Base-by-base conservation (phyloP, 2,329 filamentous ascomycete genomes). In the Aspergillus sp. region DNA sequence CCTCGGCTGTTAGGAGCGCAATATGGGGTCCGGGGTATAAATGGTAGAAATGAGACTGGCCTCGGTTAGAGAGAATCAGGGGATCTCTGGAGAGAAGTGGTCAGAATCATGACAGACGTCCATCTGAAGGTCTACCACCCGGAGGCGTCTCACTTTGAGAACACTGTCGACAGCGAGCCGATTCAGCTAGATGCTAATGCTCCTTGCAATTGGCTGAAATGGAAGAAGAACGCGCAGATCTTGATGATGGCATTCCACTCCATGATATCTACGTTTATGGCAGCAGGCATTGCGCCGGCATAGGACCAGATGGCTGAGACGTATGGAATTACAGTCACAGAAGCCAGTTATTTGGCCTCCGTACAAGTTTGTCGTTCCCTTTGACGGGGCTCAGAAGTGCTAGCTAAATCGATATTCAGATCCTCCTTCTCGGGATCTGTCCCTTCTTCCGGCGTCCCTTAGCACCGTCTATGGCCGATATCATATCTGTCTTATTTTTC, bases 361-460 rank as follows among this genome's bases (percentile, higher is more conserved):
- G 58, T 77, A 10, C 71, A 74, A 49, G 58, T 58, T 47, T 29
- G 5, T 30, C 4, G 4, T 32, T 29, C 27, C 44, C 19, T 19
- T 19, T 19, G 19, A 19, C 19, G 19, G 19, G 19, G 19, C 2
- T 19, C 19, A 19, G 19, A 2, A 19, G 19, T 19, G 19, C 19
- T 19, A 19, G 1, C 19, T 19, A 19, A 19, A 19, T 1, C 2
- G 19, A 19, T 19, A 19, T 19, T 19, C 19, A 61, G 57, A 79
- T 79, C 33, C 69, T 73, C 5, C 68, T 79, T 7, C 63, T 79
- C 2, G 76, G 77, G 2, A 67, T 66, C 3, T 69, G 68, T 0
- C 76, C 77, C 0, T 61, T 81, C 1, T 68, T 80, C 52, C 80
- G 77, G 77, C 70, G 71, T 30, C 77, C 77, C 58, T 81, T 2